Conservation (phyloP, 441 rosid species). For the Populus hybrid region DNA sequence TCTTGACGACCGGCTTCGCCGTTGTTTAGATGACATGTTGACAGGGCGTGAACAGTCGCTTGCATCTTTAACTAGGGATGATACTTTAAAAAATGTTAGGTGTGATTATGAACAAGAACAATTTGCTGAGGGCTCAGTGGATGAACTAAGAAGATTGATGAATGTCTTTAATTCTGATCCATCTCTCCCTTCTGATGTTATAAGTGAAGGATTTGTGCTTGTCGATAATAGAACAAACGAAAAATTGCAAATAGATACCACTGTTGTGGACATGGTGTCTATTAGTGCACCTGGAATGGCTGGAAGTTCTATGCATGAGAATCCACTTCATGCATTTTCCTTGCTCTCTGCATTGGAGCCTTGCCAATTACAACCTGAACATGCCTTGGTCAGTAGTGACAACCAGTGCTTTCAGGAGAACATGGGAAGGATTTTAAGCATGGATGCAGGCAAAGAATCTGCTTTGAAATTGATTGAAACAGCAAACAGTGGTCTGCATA, state of each 20-base stretch:
- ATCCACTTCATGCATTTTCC: slow-evolving; percentile 28
- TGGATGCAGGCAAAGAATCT: slow-evolving; percentile 39
- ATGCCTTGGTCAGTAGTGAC: slow-evolving; percentile 25
- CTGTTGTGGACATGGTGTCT: slow-evolving; percentile 20
- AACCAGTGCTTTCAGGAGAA: slow-evolving; percentile 9
- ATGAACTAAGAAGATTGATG: slow-evolving; percentile 40
- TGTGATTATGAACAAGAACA: slow-evolving; percentile 31
- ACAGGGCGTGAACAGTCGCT: slow-evolving; percentile 27
- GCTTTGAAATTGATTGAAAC: slow-evolving; percentile 31
- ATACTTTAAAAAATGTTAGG: slow-evolving; percentile 19
- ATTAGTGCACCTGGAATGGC: slow-evolving; percentile 18
- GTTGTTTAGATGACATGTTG: slow-evolving; percentile 32
- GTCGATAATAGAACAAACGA: slow-evolving; percentile 31
- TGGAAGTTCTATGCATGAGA: slow-evolving; percentile 19
- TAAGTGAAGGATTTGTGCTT: slow-evolving; percentile 31
- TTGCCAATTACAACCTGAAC: slow-evolving; percentile 36
- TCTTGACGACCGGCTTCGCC: slow-evolving; percentile 27
- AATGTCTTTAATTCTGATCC: slow-evolving; percentile 28
- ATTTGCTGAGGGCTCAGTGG: slow-evolving; percentile 27
- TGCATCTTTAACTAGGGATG: slow-evolving; percentile 19
- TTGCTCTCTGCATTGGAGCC: slow-evolving; percentile 35
- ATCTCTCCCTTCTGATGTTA: slow-evolving; percentile 31
- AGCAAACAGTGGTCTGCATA: slow-evolving; percentile 27
- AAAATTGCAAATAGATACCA: slow-evolving; percentile 20
- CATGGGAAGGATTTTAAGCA: slow-evolving; percentile 18